Evolutionary conservation across 1,139 yeast genomes (phyloP).

Genomic region (Maudiozyma humilis): DNA sequence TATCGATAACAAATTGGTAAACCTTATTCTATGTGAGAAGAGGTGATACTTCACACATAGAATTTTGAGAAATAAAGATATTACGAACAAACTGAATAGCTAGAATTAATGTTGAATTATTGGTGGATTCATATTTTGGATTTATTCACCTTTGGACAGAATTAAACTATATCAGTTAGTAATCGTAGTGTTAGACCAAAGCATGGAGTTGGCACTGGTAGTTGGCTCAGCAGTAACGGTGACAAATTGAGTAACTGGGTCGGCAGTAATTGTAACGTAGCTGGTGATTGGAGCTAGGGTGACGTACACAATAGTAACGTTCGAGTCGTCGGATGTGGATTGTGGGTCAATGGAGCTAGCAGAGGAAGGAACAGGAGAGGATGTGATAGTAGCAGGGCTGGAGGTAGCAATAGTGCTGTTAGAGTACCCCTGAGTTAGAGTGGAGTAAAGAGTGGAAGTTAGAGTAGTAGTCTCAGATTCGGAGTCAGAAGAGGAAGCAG

Average conservation of each 20-base stretch:
- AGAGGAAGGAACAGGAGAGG: conserved; percentile 13
- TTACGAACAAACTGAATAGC: not conserved
- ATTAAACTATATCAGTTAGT: not conserved
- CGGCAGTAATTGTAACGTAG: conserved; percentile 13
- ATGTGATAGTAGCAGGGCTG: not conserved
- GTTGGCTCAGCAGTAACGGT: conserved; percentile 2
- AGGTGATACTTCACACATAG: too few species aligned
- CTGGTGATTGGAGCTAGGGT: conserved; percentile 6
- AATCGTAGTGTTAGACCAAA: conserved; percentile 3
- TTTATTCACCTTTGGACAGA: too few species aligned
- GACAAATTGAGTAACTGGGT: conserved; percentile 9
- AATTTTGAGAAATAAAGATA: not conserved
- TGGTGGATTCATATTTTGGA: too few species aligned
- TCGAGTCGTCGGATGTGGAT: not conserved
- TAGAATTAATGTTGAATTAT: not conserved
- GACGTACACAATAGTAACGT: conserved; percentile 1
- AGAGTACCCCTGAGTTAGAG: conserved; percentile 1
- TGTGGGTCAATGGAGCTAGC: conserved; percentile 3
- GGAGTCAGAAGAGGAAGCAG: conserved; percentile 3
- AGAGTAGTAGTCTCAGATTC: conserved; percentile 5
- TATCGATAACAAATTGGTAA: not conserved
- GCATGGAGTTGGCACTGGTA: not conserved
- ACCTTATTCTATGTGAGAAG: too few species aligned
- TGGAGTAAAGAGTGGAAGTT: conserved; percentile 1
- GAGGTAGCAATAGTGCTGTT: conserved; percentile 9